Evolutionary conservation across 768 basidiomycete species (phyloP), one percentile per base, ranked within the genome.

Genomic region (Lepiota brunneoincarnata): DNA sequence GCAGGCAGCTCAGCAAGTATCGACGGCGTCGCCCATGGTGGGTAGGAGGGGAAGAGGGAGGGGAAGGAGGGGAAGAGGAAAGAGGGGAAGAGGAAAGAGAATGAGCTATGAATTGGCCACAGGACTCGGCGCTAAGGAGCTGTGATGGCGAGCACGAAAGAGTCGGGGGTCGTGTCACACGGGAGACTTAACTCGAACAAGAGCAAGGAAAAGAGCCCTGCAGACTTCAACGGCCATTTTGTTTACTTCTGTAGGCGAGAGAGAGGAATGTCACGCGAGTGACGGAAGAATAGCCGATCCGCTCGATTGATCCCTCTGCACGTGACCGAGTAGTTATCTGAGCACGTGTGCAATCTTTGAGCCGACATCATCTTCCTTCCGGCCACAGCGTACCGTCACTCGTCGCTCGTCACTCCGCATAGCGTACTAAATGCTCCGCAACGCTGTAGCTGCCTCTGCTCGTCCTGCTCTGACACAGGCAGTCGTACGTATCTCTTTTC

Each of bases 401-500:
- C 64, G 64, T 64, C 62, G 52, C 62, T 61, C 63, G 53, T 56
- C 63, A 59, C 58, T 59, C 61, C 54, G 56, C 62, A 65, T 49
- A 64, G 63, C 69, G 64, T 69, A 67, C 68, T 69, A 59, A 66
- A 88, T 89, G 83, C 71, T 91, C 67, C 84, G 84, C 74, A 83
- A 78, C 73, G 80, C 81, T 60, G 61, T 89, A 63, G 72, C 81
- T 57, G 71, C 77, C 14, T 76, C 77, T 55, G 70, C 78, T 49
- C 85, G 86, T 57, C 80, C 86, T 39, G 67, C 74, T 41, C 59
- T 77, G 44, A 58, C 72, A 14, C 79, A 81, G 52, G 72, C 80
- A 7, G 37, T 20, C 23, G 87, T 89, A 58, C 24, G 84, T 58
- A 34, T 23, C 34, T 54, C 37, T 57, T 39, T 39, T 54, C 26